These are phyloP conservation scores for Vickermania ingenoplastis DNA, from an alignment of 208 protist species.

Conservation along the genomic window DNA sequence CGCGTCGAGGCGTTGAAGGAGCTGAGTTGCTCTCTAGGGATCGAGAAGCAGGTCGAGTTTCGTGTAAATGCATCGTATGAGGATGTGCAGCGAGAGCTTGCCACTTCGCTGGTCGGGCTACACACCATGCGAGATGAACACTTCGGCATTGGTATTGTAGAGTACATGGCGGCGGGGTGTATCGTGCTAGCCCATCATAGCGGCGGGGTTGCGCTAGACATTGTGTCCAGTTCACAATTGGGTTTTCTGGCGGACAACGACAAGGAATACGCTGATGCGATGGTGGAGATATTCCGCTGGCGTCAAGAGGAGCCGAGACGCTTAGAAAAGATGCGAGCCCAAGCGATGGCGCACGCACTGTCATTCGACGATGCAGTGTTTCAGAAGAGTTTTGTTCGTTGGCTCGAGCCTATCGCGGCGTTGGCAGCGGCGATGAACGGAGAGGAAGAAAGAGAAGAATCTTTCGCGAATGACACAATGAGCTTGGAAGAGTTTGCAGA, in stretches of 20 bases:
- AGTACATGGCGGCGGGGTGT: constrained; percentile 93
- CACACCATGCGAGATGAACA: constrained; percentile 99
- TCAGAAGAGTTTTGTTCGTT: constrained; percentile 15
- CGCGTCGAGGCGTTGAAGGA: constrained; percentile 45
- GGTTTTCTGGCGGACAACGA: constrained; percentile 84
- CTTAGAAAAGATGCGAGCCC: constrained; percentile 28
- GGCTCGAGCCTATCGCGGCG: constrained; percentile 6
- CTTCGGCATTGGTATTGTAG: constrained; percentile 98
- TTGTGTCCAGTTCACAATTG: constrained; percentile 50
- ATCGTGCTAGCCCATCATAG: constrained; percentile 91
- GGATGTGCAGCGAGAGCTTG: constrained; percentile 33
- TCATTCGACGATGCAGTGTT: constrained; percentile 26
- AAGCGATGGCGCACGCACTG: constrained; percentile 16
- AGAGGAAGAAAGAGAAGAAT: neutral
- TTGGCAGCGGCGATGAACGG: neutral
- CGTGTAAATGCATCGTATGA: constrained; percentile 46
- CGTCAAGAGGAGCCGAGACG: constrained; percentile 10
- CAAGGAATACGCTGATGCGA: constrained; percentile 77
- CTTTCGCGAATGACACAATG: neutral
- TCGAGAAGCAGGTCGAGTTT: constrained; percentile 54
- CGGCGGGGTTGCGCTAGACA: constrained; percentile 93
- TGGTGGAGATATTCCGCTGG: constrained; percentile 45
- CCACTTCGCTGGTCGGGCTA: constrained; percentile 77
- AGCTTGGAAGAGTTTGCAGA: neutral
- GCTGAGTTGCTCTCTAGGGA: constrained; percentile 26